Conservation (phyloP, 1,139 yeast genomes). For the Magnusiomyces tetraspermus region DNA sequence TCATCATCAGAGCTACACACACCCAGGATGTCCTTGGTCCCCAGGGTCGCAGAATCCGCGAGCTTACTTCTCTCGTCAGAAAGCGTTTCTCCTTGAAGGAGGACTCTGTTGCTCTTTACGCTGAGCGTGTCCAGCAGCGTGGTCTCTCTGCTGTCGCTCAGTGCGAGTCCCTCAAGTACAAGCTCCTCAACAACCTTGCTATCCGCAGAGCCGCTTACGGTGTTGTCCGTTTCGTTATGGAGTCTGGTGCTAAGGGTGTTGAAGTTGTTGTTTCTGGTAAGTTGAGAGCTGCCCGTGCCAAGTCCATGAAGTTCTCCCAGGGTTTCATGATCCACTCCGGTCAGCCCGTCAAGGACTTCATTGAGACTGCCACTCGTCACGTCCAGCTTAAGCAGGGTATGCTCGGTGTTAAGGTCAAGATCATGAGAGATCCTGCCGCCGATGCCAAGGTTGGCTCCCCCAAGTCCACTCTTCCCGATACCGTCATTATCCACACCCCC, state of each 20-base stretch:
- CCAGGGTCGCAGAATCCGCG: conserved; percentile 99
- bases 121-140: conserved; percentile 99
- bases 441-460: conserved; percentile 78
- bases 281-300: conserved; percentile 99
- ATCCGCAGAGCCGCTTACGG: conserved; percentile 99
- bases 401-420: conserved; percentile 98
- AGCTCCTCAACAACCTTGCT: conserved; percentile 97
- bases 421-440: conserved; percentile 97
- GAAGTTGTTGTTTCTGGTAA: conserved; percentile 99
- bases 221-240: conserved; percentile 99
- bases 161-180: conserved; percentile 98
- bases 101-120: conserved; percentile 90
- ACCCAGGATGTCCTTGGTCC: conserved; percentile 99
- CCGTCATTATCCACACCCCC: conserved; percentile 90
- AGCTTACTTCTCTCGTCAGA: conserved; percentile 93
- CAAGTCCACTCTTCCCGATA: conserved; percentile 80
- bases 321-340: conserved; percentile 99
- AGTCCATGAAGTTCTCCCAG: conserved; percentile 98
- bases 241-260: conserved; percentile 99
- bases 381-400: conserved; percentile 99
- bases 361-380: conserved; percentile 99
- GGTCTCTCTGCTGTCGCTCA: conserved; percentile 99
- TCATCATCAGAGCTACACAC: conserved; percentile 98
- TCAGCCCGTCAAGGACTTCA: conserved; percentile 99
- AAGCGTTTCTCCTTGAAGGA: conserved; percentile 97